Evolutionary conservation across 1,284 basidiomycete species (phyloP).

Genomic region (Athelia psychrophila): DNA sequence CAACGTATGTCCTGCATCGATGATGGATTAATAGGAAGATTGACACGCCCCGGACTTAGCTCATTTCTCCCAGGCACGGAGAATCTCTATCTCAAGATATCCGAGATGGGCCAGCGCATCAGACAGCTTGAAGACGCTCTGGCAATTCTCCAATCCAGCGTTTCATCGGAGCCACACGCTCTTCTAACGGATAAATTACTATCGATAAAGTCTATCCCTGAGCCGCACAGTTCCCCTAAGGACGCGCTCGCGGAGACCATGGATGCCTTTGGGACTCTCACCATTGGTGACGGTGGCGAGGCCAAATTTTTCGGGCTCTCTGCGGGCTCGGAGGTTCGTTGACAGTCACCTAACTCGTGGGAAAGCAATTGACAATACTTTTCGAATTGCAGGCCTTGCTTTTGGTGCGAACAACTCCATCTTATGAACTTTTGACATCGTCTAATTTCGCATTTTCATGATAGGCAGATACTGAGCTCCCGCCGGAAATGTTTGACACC

Average conservation of each 20-base stretch:
- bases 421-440: not conserved
- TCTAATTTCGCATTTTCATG: conserved; percentile 22
- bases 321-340: conserved; percentile 34
- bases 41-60: conserved; percentile 9
- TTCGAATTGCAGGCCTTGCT: conserved; percentile 19
- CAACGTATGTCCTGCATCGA: conserved; percentile 32
- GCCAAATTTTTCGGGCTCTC: conserved; percentile 64
- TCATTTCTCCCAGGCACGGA: conserved; percentile 70
- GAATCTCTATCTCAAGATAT: conserved; percentile 64
- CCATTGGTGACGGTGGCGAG: conserved; percentile 51
- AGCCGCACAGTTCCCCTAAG: conserved; percentile 24
- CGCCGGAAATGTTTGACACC: conserved; percentile 25
- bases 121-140: conserved; percentile 69
- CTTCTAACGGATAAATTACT: conserved; percentile 61
- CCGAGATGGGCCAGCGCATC: conserved; percentile 72
- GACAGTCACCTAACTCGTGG: too few species aligned
- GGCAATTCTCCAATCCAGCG: conserved; percentile 56
- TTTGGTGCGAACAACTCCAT: not conserved
- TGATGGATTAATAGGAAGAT: not conserved
- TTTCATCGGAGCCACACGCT: conserved; percentile 59
- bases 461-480: conserved; percentile 44
- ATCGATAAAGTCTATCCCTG: conserved; percentile 53
- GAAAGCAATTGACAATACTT: too few species aligned
- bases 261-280: conserved; percentile 55
- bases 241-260: conserved; percentile 26